Evolutionary conservation across 228 moss, liverwort and hornwort species (phyloP).

Genomic region (Sphagnum magellanicum): DNA sequence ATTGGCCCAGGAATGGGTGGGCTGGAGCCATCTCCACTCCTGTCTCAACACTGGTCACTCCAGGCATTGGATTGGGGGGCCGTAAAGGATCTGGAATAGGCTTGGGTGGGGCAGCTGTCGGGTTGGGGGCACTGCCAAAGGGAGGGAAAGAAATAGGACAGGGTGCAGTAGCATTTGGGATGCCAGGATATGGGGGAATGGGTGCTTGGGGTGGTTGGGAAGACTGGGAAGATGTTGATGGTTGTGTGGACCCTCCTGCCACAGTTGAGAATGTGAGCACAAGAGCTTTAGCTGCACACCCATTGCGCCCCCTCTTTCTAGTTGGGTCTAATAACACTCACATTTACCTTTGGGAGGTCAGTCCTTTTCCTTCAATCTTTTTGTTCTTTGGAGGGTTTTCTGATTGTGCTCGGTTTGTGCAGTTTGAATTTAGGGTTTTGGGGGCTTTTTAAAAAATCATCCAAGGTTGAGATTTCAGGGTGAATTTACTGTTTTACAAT

Average conservation of each 20-base stretch:
- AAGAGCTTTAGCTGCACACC: constrained; percentile 64
- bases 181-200: constrained; percentile 73
- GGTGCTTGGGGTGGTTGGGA: constrained; percentile 72
- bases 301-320: constrained; percentile 56
- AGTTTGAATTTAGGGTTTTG: too few species aligned
- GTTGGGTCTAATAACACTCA: constrained; percentile 68
- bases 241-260: constrained; percentile 55
- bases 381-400: not conserved
- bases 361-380: not conserved
- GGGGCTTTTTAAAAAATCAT: too few species aligned
- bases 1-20: constrained; percentile 56
- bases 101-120: constrained; percentile 27
- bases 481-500: too few species aligned
- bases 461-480: too few species aligned
- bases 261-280: constrained; percentile 67
- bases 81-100: constrained; percentile 27
- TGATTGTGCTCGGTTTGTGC: not conserved
- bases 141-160: constrained; percentile 42
- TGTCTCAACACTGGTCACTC: not conserved
- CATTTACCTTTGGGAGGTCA: constrained; percentile 72
- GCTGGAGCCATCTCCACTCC: constrained; percentile 59
- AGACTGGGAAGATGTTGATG: constrained; percentile 63
- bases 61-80: constrained; percentile 28
- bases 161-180: constrained; percentile 54
- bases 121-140: constrained; percentile 16